Evolutionary conservation across 2,329 filamentous ascomycete species (phyloP), one percentile per base, ranked within the genome.

Genomic region (Albophoma yamanashiensis): DNA sequence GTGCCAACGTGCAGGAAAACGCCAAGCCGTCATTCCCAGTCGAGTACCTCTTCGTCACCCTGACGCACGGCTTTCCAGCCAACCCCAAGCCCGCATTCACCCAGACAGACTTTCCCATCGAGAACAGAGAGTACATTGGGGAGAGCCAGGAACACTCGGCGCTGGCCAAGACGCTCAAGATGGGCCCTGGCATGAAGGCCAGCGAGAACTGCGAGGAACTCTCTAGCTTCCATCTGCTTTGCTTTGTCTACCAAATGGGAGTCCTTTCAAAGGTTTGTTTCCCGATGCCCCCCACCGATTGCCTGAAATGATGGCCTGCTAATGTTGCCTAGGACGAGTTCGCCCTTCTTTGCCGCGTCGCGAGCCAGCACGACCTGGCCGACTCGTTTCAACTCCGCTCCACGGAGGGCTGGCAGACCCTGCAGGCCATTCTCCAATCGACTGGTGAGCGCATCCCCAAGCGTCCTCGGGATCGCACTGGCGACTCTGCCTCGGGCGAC

Each of bases 1-100:
- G 92, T 40, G 91, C 89, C 64, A 96, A 93, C 67, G 94, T 97
- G 9, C 94, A 97, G 72, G 91, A 97, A 74, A 97, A 96, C 67
- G 94, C 94, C 31, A 97, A 97, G 71, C 94, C 94, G 0, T 87
- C 89, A 55, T 99, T 99, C 73, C 94, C 94, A 0, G 92, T 97
- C 56, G 94, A 99, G 72, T 99, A 97, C 72, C 83, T 99, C 40
- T 87, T 97, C 60, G 91, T 97, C 62, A 97, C 94, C 11, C 82
- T 99, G 64, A 99, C 94, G 0, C 93, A 99, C 71, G 94, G 94
- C 62, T 97, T 99, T 77, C 94, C 94, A 3, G 90, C 88, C 58
- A 81, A 86, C 53, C 83, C 91, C 4, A 88, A 86, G 60, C 91
- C 92, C 15, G 75, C 88, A 38, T 97, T 97, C 74, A 87, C 78